A percentile compares a stretch with the other conserved stretches of the same genome.
These are phyloP conservation scores for Xylaria castorea DNA, from an alignment of 495 filamentous ascomycete genomes.

Conservation along the genomic window DNA sequence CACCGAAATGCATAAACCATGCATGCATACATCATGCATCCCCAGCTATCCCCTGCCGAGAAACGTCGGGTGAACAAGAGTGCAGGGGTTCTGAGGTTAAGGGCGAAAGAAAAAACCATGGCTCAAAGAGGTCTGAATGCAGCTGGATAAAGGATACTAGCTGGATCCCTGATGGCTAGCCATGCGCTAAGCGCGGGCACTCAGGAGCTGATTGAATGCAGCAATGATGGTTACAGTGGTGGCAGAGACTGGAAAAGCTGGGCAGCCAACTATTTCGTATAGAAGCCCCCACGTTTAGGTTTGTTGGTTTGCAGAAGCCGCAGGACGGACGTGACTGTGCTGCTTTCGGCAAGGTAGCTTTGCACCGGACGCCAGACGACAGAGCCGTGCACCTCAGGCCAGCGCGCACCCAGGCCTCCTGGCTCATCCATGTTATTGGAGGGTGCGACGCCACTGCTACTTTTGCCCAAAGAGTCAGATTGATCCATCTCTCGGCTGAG, in stretches of 20 bases:
- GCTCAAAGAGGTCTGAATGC: neutral
- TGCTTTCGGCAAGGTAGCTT: slow-evolving; percentile 12
- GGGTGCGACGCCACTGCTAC: neutral
- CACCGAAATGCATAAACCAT: slow-evolving; percentile 21
- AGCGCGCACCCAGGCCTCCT: neutral
- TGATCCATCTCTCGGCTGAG: neutral
- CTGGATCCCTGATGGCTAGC: slow-evolving; percentile 12
- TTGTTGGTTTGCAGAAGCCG: slow-evolving; percentile 11
- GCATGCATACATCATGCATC: slow-evolving; percentile 24
- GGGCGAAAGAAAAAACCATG: neutral
- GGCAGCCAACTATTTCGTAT: slow-evolving; percentile 7
- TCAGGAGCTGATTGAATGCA: neutral
- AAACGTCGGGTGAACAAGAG: slow-evolving; percentile 17
- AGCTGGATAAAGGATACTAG: neutral
- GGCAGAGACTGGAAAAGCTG: neutral
- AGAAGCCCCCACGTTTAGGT: slow-evolving; percentile 16
- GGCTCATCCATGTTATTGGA: neutral
- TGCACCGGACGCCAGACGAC: neutral
- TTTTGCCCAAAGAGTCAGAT: neutral
- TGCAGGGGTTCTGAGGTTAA: slow-evolving; percentile 19
- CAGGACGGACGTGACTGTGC: neutral
- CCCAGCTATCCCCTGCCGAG: slow-evolving; percentile 28
- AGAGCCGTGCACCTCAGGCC: slow-evolving; percentile 1
- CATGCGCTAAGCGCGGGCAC: slow-evolving; percentile 24
- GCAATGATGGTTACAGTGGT: neutral